Percentiles rank a stretch among this genome's conserved stretches.
These are phyloP conservation scores for Favolaschia claudopus DNA, from an alignment of 768 basidiomycete species.

Conservation along the genomic window DNA sequence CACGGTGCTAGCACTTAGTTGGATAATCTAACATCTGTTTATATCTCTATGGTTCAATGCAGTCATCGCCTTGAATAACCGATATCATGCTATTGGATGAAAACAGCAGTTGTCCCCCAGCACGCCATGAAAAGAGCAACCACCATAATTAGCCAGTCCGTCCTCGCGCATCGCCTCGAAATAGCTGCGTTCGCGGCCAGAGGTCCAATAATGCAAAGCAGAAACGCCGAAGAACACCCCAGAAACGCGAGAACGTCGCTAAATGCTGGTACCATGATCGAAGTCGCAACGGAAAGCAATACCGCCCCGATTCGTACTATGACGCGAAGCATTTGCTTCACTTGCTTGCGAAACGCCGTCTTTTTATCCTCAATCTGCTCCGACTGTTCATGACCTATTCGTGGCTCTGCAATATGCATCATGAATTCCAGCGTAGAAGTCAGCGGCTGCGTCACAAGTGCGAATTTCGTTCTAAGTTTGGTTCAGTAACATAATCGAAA, in stretches of 20 bases:
- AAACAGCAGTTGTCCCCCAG: slow-evolving; percentile 79
- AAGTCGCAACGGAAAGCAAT: slow-evolving; percentile 66
- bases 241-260: slow-evolving; percentile 88
- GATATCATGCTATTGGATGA: slow-evolving; percentile 39
- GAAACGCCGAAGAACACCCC: slow-evolving; percentile 85
- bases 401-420: slow-evolving; percentile 65
- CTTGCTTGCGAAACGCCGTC: slow-evolving; percentile 32
- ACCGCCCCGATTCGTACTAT: slow-evolving; percentile 69
- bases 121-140: slow-evolving; percentile 69
- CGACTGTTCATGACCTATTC: slow-evolving; percentile 45
- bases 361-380: slow-evolving; percentile 41
- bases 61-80: slow-evolving; percentile 1
- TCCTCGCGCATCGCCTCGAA: slow-evolving; percentile 50
- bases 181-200: slow-evolving; percentile 74
- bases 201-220: slow-evolving; percentile 81
- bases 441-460: slow-evolving; percentile 84
- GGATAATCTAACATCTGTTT: slow-evolving; percentile 15
- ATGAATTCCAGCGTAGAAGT: slow-evolving; percentile 84
- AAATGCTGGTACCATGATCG: slow-evolving; percentile 83
- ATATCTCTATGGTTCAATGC: background rate
- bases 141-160: slow-evolving; percentile 64
- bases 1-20: slow-evolving; percentile 55
- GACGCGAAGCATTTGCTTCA: slow-evolving; percentile 51
- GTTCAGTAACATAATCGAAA: background rate
- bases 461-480: slow-evolving; percentile 78